Percentiles rank a stretch among this genome's conserved stretches.
Conservation (phyloP, 768 basidiomycete species). For the Hemileccinum rubropunctum region DNA sequence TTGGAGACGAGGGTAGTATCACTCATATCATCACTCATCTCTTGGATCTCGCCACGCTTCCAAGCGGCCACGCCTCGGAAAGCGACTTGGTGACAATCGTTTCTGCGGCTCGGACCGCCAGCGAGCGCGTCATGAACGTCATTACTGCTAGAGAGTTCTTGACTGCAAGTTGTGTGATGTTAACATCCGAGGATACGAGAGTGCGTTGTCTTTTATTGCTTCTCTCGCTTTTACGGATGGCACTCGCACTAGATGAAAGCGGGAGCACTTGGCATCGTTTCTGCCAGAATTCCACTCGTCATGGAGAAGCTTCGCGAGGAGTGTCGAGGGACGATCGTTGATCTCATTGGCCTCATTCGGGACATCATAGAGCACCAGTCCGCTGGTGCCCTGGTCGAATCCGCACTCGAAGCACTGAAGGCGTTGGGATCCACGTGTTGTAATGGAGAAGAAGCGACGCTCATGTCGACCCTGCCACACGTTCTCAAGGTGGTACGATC, state of each 20-base stretch:
- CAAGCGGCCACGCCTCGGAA: constrained; percentile 30
- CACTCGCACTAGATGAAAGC: constrained; percentile 48
- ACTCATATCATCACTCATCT: constrained; percentile 47
- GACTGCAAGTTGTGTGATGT: constrained; percentile 49
- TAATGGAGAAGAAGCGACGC: constrained; percentile 61
- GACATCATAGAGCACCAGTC: constrained; percentile 43
- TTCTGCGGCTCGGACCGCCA: constrained; percentile 45
- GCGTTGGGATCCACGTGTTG: constrained; percentile 56
- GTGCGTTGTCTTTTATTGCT: constrained; percentile 35
- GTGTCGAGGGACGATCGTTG: constrained; percentile 46
- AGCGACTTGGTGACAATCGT: constrained; percentile 44
- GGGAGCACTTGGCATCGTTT: constrained; percentile 69
- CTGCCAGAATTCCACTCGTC: constrained; percentile 62
- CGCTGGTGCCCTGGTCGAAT: constrained; percentile 38
- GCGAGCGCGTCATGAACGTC: constrained; percentile 54
- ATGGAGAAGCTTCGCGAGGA: constrained; percentile 52
- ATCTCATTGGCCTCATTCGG: constrained; percentile 51
- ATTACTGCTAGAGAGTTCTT: constrained; percentile 76
- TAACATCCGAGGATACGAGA: constrained; percentile 49
- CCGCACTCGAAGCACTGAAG: constrained; percentile 60
- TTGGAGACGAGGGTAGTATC: constrained; percentile 26
- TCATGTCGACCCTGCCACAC: constrained; percentile 59
- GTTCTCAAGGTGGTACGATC: constrained; percentile 49
- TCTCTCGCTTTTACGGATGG: not conserved
- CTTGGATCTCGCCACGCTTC: constrained; percentile 44